Conservation (phyloP, 441 rosid species). For the Corymbia calophylla region DNA sequence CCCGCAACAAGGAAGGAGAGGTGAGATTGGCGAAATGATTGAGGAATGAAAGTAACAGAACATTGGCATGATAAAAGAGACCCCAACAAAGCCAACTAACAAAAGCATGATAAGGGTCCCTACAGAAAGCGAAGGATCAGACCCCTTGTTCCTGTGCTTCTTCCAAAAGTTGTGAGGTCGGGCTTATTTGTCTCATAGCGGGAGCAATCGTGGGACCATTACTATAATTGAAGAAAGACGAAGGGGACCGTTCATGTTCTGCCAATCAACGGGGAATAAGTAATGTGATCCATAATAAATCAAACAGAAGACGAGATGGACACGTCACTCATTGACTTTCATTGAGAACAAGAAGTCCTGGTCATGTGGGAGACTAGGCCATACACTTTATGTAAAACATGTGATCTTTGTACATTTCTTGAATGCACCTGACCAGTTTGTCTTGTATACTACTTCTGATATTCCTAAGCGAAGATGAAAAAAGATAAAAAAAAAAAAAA, state of each 20-base stretch:
- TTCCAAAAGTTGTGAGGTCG: background rate
- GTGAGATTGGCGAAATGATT: constrained; percentile 14
- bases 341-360: background rate
- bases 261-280: background rate
- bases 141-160: background rate
- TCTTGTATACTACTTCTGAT: background rate
- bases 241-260: background rate
- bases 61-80: background rate
- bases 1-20: background rate
- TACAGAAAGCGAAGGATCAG: background rate
- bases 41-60: constrained; percentile 24
- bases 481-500: background rate
- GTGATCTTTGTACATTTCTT: background rate
- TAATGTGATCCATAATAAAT: background rate
- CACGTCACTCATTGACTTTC: background rate
- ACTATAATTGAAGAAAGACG: background rate
- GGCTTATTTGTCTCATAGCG: background rate
- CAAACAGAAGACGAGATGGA: background rate
- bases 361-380: background rate
- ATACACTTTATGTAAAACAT: background rate
- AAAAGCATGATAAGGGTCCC: background rate
- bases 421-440: background rate
- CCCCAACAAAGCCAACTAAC: background rate
- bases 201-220: background rate
- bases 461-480: background rate